Evolutionary conservation across 148 eudicot genomes (phyloP).

Genomic region (Nyssa sinensis): DNA sequence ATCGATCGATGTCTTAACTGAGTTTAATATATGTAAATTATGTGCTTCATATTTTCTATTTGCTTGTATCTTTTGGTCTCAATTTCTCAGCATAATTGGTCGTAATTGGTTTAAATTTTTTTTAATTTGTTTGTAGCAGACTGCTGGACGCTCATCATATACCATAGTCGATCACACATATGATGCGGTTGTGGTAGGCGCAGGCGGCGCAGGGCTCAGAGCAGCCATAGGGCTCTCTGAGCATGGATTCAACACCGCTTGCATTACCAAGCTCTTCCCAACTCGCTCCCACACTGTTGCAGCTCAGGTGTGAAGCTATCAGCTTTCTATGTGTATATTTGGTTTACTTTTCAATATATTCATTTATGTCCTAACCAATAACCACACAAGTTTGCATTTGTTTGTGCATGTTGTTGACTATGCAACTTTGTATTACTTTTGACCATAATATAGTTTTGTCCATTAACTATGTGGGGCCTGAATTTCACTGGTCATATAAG

Average conservation of each 20-base stretch:
- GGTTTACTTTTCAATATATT: not conserved
- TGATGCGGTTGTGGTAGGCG: conserved; percentile 98
- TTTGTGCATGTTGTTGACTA: not conserved
- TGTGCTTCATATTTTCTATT: not conserved
- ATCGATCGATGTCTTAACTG: not conserved
- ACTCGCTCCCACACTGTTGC: conserved; percentile 99
- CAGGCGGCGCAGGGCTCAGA: conserved; percentile 95
- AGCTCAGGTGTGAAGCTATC: conserved; percentile 67
- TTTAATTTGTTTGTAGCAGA: conserved; percentile 2
- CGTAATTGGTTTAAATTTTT: not conserved
- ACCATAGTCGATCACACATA: conserved; percentile 92
- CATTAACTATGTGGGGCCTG: not conserved
- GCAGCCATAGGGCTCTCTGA: conserved; percentile 98
- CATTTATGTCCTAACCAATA: too few species aligned
- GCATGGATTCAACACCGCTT: conserved; percentile 97
- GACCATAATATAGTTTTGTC: not conserved
- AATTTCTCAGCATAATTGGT: not conserved
- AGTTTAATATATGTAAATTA: not conserved
- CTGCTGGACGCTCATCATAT: conserved; percentile 28
- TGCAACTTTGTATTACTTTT: not conserved
- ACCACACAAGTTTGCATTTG: not conserved
- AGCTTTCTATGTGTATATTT: not conserved
- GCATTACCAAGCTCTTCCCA: conserved; percentile 95
- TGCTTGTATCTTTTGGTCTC: not conserved
- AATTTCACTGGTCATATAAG: not conserved